These are phyloP conservation scores for Wickerhamomyces subpelliculosus DNA, from an alignment of 805 yeast genomes.

Conservation along the genomic window DNA sequence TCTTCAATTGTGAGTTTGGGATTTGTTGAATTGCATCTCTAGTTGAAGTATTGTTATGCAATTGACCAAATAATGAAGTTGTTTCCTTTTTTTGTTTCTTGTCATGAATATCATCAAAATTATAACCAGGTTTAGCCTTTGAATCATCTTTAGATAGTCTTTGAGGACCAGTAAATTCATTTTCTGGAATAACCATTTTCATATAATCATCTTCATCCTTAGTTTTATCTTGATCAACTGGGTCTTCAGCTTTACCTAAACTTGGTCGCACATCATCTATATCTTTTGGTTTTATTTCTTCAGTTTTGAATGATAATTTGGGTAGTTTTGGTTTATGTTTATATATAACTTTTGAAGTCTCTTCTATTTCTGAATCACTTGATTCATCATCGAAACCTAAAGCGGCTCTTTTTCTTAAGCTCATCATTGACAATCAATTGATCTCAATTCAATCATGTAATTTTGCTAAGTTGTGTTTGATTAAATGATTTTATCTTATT, in stretches of 20 bases:
- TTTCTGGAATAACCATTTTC: slow-evolving; percentile 17
- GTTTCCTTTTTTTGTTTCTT: background rate
- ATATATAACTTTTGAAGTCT: background rate
- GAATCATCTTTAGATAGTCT: background rate
- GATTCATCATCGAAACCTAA: slow-evolving; percentile 17
- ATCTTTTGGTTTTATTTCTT: slow-evolving; percentile 9
- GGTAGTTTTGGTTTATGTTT: background rate
- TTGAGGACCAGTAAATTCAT: slow-evolving; percentile 6
- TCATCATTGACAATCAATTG: no score
- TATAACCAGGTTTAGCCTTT: slow-evolving; percentile 6
- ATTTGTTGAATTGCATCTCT: slow-evolving; percentile 1
- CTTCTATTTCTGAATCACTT: slow-evolving; percentile 1
- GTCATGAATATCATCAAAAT: slow-evolving; percentile 1
- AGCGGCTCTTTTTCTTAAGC: background rate
- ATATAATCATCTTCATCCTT: slow-evolving; percentile 23
- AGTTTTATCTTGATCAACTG: slow-evolving; percentile 5
- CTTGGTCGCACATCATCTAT: background rate
- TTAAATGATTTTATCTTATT: no score
- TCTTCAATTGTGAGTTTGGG: slow-evolving; percentile 2
- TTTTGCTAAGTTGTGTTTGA: no score
- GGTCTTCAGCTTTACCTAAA: background rate
- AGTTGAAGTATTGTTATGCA: background rate
- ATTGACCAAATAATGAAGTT: background rate
- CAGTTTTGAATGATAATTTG: background rate
- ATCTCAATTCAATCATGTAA: slow-evolving; percentile 8